Evolutionary conservation across 1,139 yeast genomes (phyloP).

Genomic region (Lodderomyces beijingensis): DNA sequence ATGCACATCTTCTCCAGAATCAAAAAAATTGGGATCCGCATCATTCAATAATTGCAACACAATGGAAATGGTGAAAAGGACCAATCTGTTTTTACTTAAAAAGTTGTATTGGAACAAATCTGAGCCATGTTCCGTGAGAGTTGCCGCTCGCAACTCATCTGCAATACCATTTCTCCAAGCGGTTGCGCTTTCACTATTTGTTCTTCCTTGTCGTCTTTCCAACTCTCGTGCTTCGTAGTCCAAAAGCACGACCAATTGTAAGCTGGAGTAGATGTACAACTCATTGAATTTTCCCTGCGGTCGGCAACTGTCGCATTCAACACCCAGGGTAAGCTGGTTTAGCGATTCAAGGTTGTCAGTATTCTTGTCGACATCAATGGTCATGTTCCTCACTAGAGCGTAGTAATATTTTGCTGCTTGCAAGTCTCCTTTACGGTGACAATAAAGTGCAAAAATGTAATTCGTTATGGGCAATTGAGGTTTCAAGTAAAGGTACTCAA

Average conservation of each 20-base stretch:
- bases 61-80: slow-evolving; percentile 7
- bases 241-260: slow-evolving; percentile 23
- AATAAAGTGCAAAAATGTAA: slow-evolving; percentile 34
- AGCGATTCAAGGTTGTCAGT: slow-evolving; percentile 6
- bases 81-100: slow-evolving; percentile 14
- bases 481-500: slow-evolving; percentile 29
- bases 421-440: slow-evolving; percentile 33
- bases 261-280: slow-evolving; percentile 21
- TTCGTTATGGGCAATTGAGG: slow-evolving; percentile 30
- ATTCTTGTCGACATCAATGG: slow-evolving; percentile 4
- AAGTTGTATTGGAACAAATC: slow-evolving; percentile 2
- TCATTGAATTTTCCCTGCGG: slow-evolving; percentile 21
- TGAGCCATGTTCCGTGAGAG: not conserved
- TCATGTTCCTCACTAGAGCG: slow-evolving; percentile 22
- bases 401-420: slow-evolving; percentile 36
- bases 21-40: slow-evolving; percentile 4
- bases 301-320: slow-evolving; percentile 18
- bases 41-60: slow-evolving; percentile 4
- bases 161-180: slow-evolving; percentile 8
- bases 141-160: slow-evolving; percentile 1
- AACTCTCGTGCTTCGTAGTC: slow-evolving; percentile 20
- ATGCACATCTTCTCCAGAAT: not conserved
- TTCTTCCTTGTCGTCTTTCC: slow-evolving; percentile 2
- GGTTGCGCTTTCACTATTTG: slow-evolving; percentile 3
- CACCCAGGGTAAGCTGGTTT: slow-evolving; percentile 18